Base-by-base conservation (phyloP, 1,284 basidiomycete species). In the Cryptococcus hybrid region DNA sequence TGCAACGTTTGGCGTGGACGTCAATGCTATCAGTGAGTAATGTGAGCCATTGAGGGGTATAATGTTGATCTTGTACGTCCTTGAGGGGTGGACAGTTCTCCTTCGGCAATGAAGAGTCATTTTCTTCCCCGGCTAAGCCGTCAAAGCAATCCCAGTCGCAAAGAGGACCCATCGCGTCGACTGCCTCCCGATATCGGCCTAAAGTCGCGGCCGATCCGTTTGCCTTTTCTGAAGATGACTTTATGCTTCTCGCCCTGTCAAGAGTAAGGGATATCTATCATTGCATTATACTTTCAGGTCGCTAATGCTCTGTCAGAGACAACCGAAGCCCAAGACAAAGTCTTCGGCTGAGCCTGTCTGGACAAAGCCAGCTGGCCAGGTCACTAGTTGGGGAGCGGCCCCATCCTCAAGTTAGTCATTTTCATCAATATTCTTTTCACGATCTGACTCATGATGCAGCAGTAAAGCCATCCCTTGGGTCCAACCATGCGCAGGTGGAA, bases 1-100 rank as follows among this genome's bases (percentile, higher is more conserved):
- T 72, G 92, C 96, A 80, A 99, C 95, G 1, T 99, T 99, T 79
- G 95, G 94, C 42, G 83, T 80, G 43, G 69, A 39, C 13, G 30
- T 80, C 47, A 86, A 82, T 30, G 78, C 76, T 58, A 82, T 92
- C 59, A 88, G 91, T 90, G 73, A 81, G 84, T 75, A 57, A 2
- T 47, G 13, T 8, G 34, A 8, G 15, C n/a, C 54, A 24, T 48
- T 11, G 13, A n/a, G 24, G n/a, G 42, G 35, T 9, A 15, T 3
- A 39, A 42, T 42, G 12, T 5, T 42, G 13, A 47, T 47, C 47
- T 30, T 34, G 24, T 34, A 34, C 34, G 30, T 51, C 3, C 4
- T 13, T 45, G 34, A 51, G 56, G 51, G 18, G 3, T 35, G 49
- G 34, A 36, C 24, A 36, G 45, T 39, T 40, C 13, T n/a, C 43